These are phyloP conservation scores for Colletotrichum musae DNA, from an alignment of 2,329 filamentous ascomycete genomes.

Conservation along the genomic window DNA sequence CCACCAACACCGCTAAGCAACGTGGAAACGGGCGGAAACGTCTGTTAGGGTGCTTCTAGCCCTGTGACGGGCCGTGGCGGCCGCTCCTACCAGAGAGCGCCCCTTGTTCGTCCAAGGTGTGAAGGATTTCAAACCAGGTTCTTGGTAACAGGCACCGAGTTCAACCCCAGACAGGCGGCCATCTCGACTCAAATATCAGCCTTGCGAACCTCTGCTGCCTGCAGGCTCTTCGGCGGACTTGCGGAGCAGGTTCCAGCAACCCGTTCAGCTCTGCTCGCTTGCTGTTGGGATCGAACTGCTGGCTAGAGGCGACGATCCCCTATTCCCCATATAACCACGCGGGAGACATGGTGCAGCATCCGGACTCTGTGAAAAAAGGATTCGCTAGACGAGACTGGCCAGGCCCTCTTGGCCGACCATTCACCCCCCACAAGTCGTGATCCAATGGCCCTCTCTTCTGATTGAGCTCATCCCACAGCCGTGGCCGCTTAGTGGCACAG, in stretches of 20 bases:
- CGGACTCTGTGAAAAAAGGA: slow-evolving; percentile 2
- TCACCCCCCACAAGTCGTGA: slow-evolving; percentile 6
- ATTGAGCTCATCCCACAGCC: slow-evolving; percentile 8
- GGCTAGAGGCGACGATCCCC: background rate
- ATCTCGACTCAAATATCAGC: background rate
- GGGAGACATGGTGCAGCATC: background rate
- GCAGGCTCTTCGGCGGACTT: background rate
- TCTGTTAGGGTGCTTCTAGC: too few relatives aligned
- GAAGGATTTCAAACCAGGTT: background rate
- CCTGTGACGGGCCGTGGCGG: too few relatives aligned
- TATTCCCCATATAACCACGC: background rate
- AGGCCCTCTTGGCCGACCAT: slow-evolving; percentile 1
- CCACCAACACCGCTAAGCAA: too few relatives aligned
- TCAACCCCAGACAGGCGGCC: background rate
- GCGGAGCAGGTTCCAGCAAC: background rate
- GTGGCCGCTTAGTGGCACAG: slow-evolving; percentile 17
- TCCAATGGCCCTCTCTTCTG: slow-evolving; percentile 1
- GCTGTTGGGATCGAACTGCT: background rate
- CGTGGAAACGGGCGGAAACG: too few relatives aligned
- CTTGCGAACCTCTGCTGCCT: background rate
- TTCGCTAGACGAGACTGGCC: background rate
- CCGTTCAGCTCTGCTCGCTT: background rate
- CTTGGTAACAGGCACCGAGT: background rate
- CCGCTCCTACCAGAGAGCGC: too few relatives aligned
- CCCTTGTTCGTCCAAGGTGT: too few relatives aligned